These are phyloP conservation scores for Zasmidium angulare DNA, from an alignment of 2,329 filamentous ascomycete genomes.

Conservation along the genomic window DNA sequence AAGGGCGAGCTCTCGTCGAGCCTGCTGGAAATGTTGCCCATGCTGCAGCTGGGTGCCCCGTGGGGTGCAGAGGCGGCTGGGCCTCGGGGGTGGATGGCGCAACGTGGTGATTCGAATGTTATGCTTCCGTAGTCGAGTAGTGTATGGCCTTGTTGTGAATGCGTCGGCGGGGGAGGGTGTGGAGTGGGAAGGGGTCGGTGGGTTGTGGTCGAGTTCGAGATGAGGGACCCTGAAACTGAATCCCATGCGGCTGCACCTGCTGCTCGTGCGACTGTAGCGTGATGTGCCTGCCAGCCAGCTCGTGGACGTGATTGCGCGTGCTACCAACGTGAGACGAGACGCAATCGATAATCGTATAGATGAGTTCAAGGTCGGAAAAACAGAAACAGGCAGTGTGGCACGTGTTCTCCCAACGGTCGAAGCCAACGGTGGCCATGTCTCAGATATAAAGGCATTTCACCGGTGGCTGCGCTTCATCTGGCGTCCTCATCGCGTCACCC, in stretches of 20 bases:
- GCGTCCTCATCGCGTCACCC: not conserved
- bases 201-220: not conserved
- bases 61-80: slow-evolving; percentile 19
- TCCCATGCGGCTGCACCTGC: not conserved
- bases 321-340: too few relatives aligned
- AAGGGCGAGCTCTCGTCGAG: slow-evolving; percentile 78
- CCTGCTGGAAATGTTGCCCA: slow-evolving; percentile 91
- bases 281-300: too few relatives aligned
- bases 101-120: slow-evolving; percentile 18
- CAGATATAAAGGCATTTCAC: not conserved
- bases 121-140: slow-evolving; percentile 11
- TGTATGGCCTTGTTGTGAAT: not conserved
- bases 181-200: not conserved
- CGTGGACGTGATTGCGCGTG: too few relatives aligned
- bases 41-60: slow-evolving; percentile 40
- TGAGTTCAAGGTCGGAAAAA: too few relatives aligned
- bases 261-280: not conserved
- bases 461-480: not conserved
- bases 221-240: not conserved
- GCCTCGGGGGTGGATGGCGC: slow-evolving; percentile 21
- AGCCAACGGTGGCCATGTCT: not conserved
- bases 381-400: not conserved
- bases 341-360: too few relatives aligned
- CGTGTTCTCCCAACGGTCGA: not conserved
- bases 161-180: not conserved